phyloP scores from a whole-genome alignment of 2,329 filamentous ascomycete species.

The Pseudocercospora fuligena region DNA sequence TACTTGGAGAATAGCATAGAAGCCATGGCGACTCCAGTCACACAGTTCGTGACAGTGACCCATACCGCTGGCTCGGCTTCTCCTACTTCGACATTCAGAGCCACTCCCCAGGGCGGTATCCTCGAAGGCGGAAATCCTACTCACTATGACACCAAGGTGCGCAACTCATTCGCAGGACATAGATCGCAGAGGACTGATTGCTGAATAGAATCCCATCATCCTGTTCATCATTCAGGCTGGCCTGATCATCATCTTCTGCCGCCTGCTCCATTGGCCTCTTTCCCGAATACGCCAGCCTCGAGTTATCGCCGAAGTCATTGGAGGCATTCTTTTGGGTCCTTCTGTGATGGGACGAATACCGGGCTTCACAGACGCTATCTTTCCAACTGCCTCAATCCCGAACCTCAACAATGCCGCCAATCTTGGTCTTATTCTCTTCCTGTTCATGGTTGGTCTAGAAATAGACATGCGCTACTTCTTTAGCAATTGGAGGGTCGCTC shows the following conservation, averaged over 20 bases:
- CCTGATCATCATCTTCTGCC: conserved; percentile 77
- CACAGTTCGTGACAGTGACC: conserved; percentile 28
- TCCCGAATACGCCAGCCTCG: conserved; percentile 78
- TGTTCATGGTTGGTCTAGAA: conserved; percentile 87
- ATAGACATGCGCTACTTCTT: conserved; percentile 79
- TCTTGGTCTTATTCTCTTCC: conserved; percentile 79
- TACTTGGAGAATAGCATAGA: neutral
- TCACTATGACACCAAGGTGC: conserved; percentile 64
- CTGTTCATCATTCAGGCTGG: conserved; percentile 76
- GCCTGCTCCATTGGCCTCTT: conserved; percentile 75
- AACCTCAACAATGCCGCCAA: conserved; percentile 79
- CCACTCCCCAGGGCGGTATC: conserved; percentile 67
- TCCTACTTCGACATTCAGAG: conserved; percentile 40
- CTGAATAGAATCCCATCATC: conserved; percentile 65
- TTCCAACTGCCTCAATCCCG: conserved; percentile 75
- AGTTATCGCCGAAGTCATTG: conserved; percentile 83
- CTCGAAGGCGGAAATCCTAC: conserved; percentile 73
- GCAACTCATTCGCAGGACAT: neutral
- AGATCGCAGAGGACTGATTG: neutral
- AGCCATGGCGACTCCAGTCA: conserved; percentile 28
- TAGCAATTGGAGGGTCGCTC: conserved; percentile 79
- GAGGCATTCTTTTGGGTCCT: conserved; percentile 82
- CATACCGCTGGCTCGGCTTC: conserved; percentile 25
- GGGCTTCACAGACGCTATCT: conserved; percentile 75
- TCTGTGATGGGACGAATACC: conserved; percentile 88